Evolutionary conservation across 2,329 filamentous ascomycete genomes (phyloP).

Genomic region (Aspergillus clavatus): DNA sequence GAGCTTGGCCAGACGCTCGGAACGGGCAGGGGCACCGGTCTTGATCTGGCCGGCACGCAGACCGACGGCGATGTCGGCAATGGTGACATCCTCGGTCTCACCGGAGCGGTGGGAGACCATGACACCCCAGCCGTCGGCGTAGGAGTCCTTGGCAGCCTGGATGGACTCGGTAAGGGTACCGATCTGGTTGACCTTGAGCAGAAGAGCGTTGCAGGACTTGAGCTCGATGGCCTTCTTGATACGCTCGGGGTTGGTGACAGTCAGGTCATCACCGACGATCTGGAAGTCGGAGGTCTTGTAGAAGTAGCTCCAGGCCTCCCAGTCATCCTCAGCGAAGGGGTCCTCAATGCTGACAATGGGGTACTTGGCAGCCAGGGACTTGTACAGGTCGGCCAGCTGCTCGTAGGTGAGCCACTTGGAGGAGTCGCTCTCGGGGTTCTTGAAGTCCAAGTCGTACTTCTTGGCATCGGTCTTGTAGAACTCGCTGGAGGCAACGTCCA

Average conservation of each 20-base stretch:
- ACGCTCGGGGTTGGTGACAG: slow-evolving; percentile 96
- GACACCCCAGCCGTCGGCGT: slow-evolving; percentile 92
- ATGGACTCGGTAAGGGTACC: slow-evolving; percentile 98
- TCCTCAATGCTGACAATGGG: slow-evolving; percentile 99
- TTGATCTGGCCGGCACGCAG: slow-evolving; percentile 98
- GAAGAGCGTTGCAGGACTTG: slow-evolving; percentile 96
- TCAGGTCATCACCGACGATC: slow-evolving; percentile 97
- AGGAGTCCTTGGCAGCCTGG: slow-evolving; percentile 98
- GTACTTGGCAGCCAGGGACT: slow-evolving; percentile 84
- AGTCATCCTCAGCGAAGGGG: slow-evolving; percentile 99
- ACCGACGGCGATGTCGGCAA: slow-evolving; percentile 95
- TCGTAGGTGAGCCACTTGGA: slow-evolving; percentile 99
- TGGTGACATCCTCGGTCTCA: slow-evolving; percentile 99
- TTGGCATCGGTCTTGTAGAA: slow-evolving; percentile 98
- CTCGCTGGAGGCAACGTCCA: slow-evolving; percentile 98
- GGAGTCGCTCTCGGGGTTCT: slow-evolving; percentile 96
- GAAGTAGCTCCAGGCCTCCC: slow-evolving; percentile 99
- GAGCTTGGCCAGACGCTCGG: slow-evolving; percentile 98
- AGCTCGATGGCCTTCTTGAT: slow-evolving; percentile 99
- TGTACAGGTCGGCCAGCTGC: slow-evolving; percentile 89
- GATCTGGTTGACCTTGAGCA: slow-evolving; percentile 99
- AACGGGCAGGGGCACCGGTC: slow-evolving; percentile 92
- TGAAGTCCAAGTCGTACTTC: slow-evolving; percentile 99
- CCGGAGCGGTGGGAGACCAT: slow-evolving; percentile 99
- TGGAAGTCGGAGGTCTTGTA: slow-evolving; percentile 98